phyloP scores from a whole-genome alignment of 2,329 filamentous ascomycete species.

The Rhinocladiella similis region DNA sequence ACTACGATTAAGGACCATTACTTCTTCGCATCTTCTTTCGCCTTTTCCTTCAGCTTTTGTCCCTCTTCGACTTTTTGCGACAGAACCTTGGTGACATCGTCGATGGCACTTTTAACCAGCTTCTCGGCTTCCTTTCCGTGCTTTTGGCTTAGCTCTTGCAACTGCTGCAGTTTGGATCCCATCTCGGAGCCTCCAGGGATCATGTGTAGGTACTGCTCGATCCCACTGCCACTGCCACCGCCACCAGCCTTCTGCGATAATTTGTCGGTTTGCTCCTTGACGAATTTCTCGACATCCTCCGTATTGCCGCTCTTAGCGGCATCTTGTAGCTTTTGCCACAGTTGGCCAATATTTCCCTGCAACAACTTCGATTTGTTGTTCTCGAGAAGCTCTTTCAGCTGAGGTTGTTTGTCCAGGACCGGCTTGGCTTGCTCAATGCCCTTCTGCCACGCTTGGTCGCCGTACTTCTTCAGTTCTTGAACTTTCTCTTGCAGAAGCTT shows the following conservation, averaged over 20 bases:
- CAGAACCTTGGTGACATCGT: conserved; percentile 48
- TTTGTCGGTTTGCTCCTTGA: conserved; percentile 60
- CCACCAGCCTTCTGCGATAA: conserved; percentile 40
- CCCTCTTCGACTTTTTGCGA: conserved; percentile 47
- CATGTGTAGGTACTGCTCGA: conserved; percentile 66
- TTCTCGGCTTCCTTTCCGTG: conserved; percentile 70
- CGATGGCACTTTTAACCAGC: conserved; percentile 66
- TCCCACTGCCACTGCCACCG: conserved; percentile 45
- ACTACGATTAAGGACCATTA: not conserved
- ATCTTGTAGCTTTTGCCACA: conserved; percentile 63
- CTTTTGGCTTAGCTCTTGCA: conserved; percentile 66
- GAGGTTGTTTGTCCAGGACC: conserved; percentile 72
- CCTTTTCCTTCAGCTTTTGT: conserved; percentile 59
- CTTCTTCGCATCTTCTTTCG: conserved; percentile 42
- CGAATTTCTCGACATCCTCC: conserved; percentile 60
- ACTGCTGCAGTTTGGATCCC: conserved; percentile 63
- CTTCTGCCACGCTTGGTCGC: conserved; percentile 72
- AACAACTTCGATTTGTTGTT: conserved; percentile 69
- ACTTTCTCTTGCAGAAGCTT: conserved; percentile 69
- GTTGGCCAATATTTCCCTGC: conserved; percentile 63
- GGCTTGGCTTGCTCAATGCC: conserved; percentile 70
- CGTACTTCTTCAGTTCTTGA: conserved; percentile 65
- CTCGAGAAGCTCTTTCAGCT: conserved; percentile 71
- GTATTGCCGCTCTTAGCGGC: conserved; percentile 63
- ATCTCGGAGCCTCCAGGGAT: conserved; percentile 66